Evolutionary conservation across 2,329 filamentous ascomycete species (phyloP).

Genomic region (Graphiopsis chlorocephala): DNA sequence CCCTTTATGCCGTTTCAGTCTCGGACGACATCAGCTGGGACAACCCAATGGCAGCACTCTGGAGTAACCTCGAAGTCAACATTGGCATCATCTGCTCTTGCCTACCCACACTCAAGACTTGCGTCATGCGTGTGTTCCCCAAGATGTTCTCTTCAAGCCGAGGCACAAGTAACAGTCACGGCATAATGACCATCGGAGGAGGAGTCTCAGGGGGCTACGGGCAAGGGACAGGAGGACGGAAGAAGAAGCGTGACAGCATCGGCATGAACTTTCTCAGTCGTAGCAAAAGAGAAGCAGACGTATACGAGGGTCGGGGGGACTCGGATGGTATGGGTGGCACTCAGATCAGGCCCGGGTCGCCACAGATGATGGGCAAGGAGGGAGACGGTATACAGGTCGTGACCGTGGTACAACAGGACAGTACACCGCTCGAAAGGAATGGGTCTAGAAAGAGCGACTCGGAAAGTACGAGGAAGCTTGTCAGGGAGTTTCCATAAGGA

Average conservation of each 20-base stretch:
- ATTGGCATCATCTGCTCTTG: constrained; percentile 31
- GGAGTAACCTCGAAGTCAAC: constrained; percentile 30
- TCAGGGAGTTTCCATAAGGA: background rate
- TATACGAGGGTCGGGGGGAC: background rate
- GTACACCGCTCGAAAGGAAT: background rate
- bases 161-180: background rate
- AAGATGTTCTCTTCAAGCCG: constrained; percentile 21
- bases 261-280: constrained; percentile 9
- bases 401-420: constrained; percentile 13
- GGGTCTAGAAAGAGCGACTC: background rate
- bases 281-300: background rate
- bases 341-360: constrained; percentile 9
- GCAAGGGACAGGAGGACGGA: background rate
- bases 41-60: constrained; percentile 28
- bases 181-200: constrained; percentile 6
- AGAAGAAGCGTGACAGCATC: constrained; percentile 7
- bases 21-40: constrained; percentile 28
- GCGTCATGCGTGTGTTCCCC: constrained; percentile 29
- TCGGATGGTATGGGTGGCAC: background rate
- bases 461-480: constrained; percentile 10
- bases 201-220: background rate
- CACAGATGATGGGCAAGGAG: background rate
- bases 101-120: constrained; percentile 29
- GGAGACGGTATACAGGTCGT: constrained; percentile 8
- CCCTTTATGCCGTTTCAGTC: constrained; percentile 27